These are phyloP conservation scores for Tetrapisispora namnaoensis DNA, from an alignment of 805 yeast species.

Conservation along the genomic window DNA sequence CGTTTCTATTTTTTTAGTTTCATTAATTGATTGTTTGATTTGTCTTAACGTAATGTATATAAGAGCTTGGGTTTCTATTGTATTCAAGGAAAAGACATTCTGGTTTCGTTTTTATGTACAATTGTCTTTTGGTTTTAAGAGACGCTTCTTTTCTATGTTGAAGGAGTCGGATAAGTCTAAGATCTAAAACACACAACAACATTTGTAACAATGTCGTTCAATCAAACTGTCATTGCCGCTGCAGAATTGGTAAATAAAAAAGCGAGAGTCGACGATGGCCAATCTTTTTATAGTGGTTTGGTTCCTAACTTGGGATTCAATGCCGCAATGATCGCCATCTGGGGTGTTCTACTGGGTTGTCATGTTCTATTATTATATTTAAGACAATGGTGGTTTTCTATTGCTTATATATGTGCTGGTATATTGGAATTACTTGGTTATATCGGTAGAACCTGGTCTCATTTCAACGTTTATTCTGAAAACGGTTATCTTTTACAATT, in stretches of 20 bases:
- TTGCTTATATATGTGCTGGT: conserved; percentile 46
- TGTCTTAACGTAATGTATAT: no score
- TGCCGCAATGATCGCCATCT: conserved; percentile 43
- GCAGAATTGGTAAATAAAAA: not conserved
- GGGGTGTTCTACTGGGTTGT: conserved; percentile 36
- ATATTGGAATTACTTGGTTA: conserved; percentile 63
- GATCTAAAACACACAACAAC: not conserved
- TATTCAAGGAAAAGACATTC: no score
- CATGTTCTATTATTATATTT: conserved; percentile 40
- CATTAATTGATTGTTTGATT: no score
- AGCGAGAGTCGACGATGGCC: not conserved
- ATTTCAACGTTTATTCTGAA: conserved; percentile 27
- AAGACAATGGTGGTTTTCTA: conserved; percentile 59
- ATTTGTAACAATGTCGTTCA: not conserved
- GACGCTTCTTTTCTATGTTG: no score
- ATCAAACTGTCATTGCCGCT: not conserved
- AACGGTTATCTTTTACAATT: conserved; percentile 53
- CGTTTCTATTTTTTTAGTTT: no score
- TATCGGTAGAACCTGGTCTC: conserved; percentile 45
- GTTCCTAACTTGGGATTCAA: conserved; percentile 51
- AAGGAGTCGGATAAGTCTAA: not conserved
- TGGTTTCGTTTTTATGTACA: no score
- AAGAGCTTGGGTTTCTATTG: no score
- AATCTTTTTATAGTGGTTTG: conserved; percentile 31
- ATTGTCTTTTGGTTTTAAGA: no score